A percentile compares a stretch with the other conserved stretches of the same genome.
These are phyloP conservation scores for Sarcomyxa edulis DNA, from an alignment of 768 basidiomycete genomes.

Conservation along the genomic window DNA sequence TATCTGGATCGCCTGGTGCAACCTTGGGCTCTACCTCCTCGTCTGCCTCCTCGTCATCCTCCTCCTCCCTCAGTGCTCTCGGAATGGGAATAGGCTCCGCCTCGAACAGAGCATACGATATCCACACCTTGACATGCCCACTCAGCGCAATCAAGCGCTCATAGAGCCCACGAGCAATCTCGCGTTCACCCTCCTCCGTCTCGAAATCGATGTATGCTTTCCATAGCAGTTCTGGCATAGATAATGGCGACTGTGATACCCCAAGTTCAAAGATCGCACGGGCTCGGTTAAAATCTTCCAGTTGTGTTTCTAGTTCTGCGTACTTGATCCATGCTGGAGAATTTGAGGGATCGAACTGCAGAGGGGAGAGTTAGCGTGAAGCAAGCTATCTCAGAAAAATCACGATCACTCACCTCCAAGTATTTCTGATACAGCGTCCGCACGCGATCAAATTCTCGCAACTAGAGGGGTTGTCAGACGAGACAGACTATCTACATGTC, in stretches of 20 bases:
- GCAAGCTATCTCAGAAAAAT: not conserved
- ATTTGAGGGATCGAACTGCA: constrained; percentile 82
- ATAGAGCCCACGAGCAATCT: constrained; percentile 77
- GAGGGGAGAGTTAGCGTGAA: constrained; percentile 4
- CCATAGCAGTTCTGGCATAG: constrained; percentile 94
- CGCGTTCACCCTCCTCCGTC: constrained; percentile 88
- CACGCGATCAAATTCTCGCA: constrained; percentile 94
- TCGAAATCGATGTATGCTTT: constrained; percentile 98
- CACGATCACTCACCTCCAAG: constrained; percentile 59
- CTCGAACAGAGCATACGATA: constrained; percentile 92
- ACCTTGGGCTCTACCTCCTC: constrained; percentile 55
- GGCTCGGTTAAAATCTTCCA: constrained; percentile 84
- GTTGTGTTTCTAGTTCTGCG: constrained; percentile 83
- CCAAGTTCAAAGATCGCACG: constrained; percentile 95
- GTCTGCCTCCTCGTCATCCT: constrained; percentile 55
- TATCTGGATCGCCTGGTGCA: constrained; percentile 62
- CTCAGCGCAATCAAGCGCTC: constrained; percentile 83
- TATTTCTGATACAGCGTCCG: constrained; percentile 91
- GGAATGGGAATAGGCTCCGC: constrained; percentile 67
- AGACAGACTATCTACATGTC: not conserved
- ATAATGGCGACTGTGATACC: constrained; percentile 73
- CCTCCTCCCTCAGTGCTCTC: constrained; percentile 62
- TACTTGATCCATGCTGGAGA: constrained; percentile 95
- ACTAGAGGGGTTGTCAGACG: constrained; percentile 29
- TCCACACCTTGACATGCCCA: constrained; percentile 97